Evolutionary conservation across 2,329 filamentous ascomycete genomes (phyloP).

Genomic region (Raffaelea arxii): DNA sequence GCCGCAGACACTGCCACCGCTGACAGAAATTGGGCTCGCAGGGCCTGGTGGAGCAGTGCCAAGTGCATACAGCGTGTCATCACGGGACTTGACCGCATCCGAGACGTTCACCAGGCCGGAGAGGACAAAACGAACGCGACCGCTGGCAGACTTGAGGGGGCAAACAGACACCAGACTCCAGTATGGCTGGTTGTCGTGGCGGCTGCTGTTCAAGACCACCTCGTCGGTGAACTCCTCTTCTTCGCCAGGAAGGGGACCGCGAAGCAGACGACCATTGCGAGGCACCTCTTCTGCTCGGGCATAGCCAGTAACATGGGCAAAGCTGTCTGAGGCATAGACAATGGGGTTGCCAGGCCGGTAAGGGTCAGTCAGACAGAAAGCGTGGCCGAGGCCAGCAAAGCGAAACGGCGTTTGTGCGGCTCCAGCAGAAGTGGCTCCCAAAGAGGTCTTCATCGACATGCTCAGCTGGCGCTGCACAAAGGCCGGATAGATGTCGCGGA

Average conservation of each 20-base stretch:
- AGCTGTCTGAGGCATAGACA: constrained; percentile 38
- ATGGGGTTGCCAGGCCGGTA: constrained; percentile 39
- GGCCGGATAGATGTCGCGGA: constrained; percentile 35
- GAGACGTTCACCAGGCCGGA: constrained; percentile 50
- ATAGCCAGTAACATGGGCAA: constrained; percentile 38
- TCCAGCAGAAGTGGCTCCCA: constrained; percentile 21
- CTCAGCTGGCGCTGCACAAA: constrained; percentile 41
- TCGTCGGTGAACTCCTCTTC: constrained; percentile 25
- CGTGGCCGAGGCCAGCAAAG: constrained; percentile 41
- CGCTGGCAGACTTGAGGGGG: constrained; percentile 38
- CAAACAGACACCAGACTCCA: constrained; percentile 47
- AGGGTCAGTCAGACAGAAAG: constrained; percentile 49
- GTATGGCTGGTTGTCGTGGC: constrained; percentile 38
- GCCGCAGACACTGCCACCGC: not conserved
- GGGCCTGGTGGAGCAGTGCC: constrained; percentile 25
- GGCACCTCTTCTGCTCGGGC: constrained; percentile 32
- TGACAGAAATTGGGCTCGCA: constrained; percentile 5
- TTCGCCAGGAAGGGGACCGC: constrained; percentile 29
- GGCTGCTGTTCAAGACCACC: constrained; percentile 34
- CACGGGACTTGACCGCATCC: constrained; percentile 37
- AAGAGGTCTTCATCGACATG: constrained; percentile 31
- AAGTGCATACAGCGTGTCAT: constrained; percentile 41
- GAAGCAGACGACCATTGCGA: constrained; percentile 39
- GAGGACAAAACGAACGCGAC: constrained; percentile 41
- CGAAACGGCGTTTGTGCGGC: constrained; percentile 18